Conservation (phyloP, 805 yeast genomes). For the Candida glaebosa region DNA sequence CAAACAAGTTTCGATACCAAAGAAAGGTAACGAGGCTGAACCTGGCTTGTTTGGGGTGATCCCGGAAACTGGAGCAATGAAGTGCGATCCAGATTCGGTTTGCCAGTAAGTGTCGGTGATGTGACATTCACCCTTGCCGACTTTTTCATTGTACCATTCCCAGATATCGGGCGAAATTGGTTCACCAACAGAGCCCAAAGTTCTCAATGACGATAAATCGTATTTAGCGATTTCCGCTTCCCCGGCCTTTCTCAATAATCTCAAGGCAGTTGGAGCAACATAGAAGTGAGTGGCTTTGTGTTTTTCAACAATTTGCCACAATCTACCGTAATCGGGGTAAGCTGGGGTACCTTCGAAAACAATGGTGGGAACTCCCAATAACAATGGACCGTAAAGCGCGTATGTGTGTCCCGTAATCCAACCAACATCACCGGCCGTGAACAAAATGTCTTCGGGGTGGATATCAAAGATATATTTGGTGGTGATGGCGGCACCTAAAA, state of each 20-base stretch:
- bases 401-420: constrained; percentile 91
- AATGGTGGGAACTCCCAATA: constrained; percentile 72
- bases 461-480: constrained; percentile 76
- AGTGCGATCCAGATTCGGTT: constrained; percentile 81
- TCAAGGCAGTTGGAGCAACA: constrained; percentile 81
- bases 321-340: constrained; percentile 75
- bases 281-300: constrained; percentile 75
- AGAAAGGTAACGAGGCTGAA: constrained; percentile 79
- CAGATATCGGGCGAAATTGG: constrained; percentile 84
- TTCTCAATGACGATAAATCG: constrained; percentile 62
- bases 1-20: constrained; percentile 72
- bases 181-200: constrained; percentile 81
- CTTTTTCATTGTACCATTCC: constrained; percentile 78
- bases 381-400: constrained; percentile 76
- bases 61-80: constrained; percentile 72
- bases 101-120: constrained; percentile 87
- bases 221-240: constrained; percentile 56
- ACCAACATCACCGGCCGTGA: constrained; percentile 89
- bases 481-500: constrained; percentile 69
- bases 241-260: constrained; percentile 75
- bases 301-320: constrained; percentile 72
- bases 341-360: constrained; percentile 89
- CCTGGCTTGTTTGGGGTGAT: constrained; percentile 83
- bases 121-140: constrained; percentile 68
- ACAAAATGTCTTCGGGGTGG: constrained; percentile 68